These are phyloP conservation scores for Cladosporium colombiae DNA, from an alignment of 2,329 filamentous ascomycete genomes.

Conservation along the genomic window DNA sequence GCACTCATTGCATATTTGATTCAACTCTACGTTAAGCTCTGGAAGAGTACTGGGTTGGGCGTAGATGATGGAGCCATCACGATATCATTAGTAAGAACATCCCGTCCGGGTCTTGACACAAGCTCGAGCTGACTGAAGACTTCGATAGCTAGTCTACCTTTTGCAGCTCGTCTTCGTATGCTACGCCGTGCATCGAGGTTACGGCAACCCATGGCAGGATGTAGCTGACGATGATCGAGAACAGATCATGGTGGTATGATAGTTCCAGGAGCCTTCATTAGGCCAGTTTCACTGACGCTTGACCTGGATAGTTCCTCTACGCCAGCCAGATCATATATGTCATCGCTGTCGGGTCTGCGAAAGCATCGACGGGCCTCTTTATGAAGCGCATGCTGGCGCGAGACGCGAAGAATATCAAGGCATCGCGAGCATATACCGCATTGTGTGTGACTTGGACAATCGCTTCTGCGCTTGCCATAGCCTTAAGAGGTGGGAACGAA, in stretches of 20 bases:
- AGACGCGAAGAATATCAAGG: neutral
- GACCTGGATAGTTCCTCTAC: neutral
- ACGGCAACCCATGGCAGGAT: neutral
- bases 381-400: neutral
- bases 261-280: neutral
- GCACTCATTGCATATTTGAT: neutral
- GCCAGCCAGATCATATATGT: slow-evolving; percentile 2
- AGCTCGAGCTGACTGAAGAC: neutral
- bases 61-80: neutral
- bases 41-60: neutral
- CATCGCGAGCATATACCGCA: neutral
- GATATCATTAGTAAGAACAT: neutral
- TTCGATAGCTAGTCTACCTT: neutral
- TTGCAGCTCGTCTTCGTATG: neutral
- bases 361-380: neutral
- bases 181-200: neutral
- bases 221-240: neutral
- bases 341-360: slow-evolving; percentile 6
- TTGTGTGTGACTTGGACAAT: neutral
- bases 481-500: neutral
- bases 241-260: neutral
- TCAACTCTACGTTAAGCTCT: neutral
- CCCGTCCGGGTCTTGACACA: neutral
- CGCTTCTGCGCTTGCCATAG: neutral
- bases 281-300: neutral